These are phyloP conservation scores for Cadophora malorum DNA, from an alignment of 2,329 filamentous ascomycete genomes.

Conservation along the genomic window DNA sequence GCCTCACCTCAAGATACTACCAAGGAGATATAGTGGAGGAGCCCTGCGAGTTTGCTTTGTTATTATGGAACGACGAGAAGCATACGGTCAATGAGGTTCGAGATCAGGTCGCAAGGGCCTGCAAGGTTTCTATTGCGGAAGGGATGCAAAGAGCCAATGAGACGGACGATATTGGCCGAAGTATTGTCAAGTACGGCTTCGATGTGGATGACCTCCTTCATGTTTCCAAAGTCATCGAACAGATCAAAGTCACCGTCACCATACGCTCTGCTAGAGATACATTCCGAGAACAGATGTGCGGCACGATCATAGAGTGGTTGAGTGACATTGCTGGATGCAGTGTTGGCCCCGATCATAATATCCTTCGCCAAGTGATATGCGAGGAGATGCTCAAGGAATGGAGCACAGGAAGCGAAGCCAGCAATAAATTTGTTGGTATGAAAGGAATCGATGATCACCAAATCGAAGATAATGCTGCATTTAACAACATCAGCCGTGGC, in stretches of 20 bases:
- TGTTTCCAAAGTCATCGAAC: constrained; percentile 87
- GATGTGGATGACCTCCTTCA: constrained; percentile 75
- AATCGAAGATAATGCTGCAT: constrained; percentile 47
- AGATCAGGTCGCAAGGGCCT: constrained; percentile 89
- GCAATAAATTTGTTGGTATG: constrained; percentile 77
- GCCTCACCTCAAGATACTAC: constrained; percentile 79
- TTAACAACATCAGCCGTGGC: constrained; percentile 29
- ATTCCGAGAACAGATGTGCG: constrained; percentile 98
- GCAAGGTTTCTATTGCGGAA: constrained; percentile 72
- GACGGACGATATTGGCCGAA: constrained; percentile 86
- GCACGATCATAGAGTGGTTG: constrained; percentile 96
- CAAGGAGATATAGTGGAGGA: constrained; percentile 65
- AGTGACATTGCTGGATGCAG: constrained; percentile 89
- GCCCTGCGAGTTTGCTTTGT: constrained; percentile 78
- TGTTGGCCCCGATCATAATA: constrained; percentile 78
- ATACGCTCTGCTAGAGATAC: constrained; percentile 93
- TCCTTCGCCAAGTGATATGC: constrained; percentile 83
- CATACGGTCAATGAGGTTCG: constrained; percentile 92
- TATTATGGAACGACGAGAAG: constrained; percentile 99
- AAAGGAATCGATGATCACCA: constrained; percentile 85
- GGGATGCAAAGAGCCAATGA: constrained; percentile 82
- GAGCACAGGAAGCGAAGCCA: constrained; percentile 83
- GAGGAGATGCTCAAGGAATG: constrained; percentile 90
- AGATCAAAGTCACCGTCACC: constrained; percentile 95
- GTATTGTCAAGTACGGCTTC: constrained; percentile 77